Evolutionary conservation across 1,284 basidiomycete genomes (phyloP).

Genomic region (Sanghuangporus weigelae): DNA sequence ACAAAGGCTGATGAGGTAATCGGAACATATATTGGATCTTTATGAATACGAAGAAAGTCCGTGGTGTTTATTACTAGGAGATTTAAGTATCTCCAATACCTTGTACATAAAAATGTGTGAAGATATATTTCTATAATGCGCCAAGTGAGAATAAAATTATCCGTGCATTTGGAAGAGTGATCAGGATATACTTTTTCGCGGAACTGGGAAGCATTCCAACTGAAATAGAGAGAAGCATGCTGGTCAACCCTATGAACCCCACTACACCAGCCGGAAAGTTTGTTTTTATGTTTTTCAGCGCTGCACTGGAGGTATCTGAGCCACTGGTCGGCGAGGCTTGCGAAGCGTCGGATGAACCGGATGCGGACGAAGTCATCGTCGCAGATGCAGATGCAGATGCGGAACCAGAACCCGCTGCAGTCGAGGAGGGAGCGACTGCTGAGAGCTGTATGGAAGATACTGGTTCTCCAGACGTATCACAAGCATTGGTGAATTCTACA

Average conservation of each 20-base stretch:
- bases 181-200: neutral
- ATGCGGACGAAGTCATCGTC: neutral
- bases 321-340: too few species aligned
- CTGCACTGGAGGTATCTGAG: neutral
- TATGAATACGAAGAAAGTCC: too few species aligned
- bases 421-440: constrained; percentile 5
- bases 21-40: too few species aligned
- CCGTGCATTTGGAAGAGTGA: too few species aligned
- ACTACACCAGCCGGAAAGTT: neutral
- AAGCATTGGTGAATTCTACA: constrained; percentile 16
- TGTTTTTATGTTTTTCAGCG: neutral
- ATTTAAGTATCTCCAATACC: too few species aligned
- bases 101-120: too few species aligned
- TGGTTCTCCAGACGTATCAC: constrained; percentile 8
- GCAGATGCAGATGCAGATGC: neutral
- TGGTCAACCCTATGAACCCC: neutral
- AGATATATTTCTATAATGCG: too few species aligned
- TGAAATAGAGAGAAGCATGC: neutral
- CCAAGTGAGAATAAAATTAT: too few species aligned
- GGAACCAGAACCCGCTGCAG: neutral
- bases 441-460: constrained; percentile 14
- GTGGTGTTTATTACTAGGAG: too few species aligned
- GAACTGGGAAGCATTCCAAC: neutral
- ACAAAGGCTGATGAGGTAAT: too few species aligned
- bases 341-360: neutral